phyloP scores from a whole-genome alignment of 495 filamentous ascomycete genomes.

The Hyaloscypha bicolor region DNA sequence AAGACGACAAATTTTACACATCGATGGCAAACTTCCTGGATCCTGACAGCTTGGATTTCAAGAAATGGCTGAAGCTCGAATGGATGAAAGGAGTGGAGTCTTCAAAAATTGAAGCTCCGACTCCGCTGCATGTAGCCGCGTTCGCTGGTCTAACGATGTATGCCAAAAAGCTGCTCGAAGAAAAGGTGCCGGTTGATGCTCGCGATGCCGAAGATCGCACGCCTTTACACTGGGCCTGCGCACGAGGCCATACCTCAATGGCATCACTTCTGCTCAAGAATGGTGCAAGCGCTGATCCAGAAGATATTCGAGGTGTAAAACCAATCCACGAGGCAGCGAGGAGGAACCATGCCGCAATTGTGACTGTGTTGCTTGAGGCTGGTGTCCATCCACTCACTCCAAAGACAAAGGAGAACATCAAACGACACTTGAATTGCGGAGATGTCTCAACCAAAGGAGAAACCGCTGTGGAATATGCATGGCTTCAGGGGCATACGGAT shows the following conservation, averaged over 20 bases:
- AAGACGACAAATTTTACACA: constrained; percentile 16
- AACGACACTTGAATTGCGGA: not conserved
- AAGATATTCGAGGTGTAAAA: constrained; percentile 28
- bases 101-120: constrained; percentile 29
- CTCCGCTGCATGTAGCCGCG: constrained; percentile 27
- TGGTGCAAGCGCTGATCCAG: constrained; percentile 31
- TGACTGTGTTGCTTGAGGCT: constrained; percentile 31
- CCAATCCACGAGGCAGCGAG: constrained; percentile 30
- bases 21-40: constrained; percentile 9
- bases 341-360: constrained; percentile 22
- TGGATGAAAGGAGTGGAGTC: constrained; percentile 9
- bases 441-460: constrained; percentile 13
- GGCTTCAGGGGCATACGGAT: constrained; percentile 17
- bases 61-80: constrained; percentile 13
- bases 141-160: constrained; percentile 20
- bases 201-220: constrained; percentile 25
- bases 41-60: constrained; percentile 9
- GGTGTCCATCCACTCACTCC: constrained; percentile 35
- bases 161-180: constrained; percentile 19
- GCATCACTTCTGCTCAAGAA: constrained; percentile 30
- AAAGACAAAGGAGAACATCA: constrained; percentile 28
- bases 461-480: constrained; percentile 24
- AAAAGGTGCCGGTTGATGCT: constrained; percentile 8
- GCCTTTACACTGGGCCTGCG: constrained; percentile 34
- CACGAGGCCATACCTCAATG: constrained; percentile 29